phyloP scores from a whole-genome alignment of 2,329 filamentous ascomycete genomes.

The Xylaria sp. region DNA sequence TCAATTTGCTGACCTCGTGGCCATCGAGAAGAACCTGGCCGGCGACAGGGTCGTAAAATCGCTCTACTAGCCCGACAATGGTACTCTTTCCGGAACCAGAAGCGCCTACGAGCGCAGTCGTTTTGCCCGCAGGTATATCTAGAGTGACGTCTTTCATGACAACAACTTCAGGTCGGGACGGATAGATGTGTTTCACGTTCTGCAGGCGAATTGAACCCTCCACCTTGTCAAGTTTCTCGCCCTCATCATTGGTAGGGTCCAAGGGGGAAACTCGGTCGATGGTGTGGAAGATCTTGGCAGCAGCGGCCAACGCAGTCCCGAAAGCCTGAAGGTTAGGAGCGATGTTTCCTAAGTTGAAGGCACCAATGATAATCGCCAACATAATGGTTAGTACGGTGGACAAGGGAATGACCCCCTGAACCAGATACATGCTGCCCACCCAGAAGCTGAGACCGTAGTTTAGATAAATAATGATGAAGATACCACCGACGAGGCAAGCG shows the following conservation, averaged over 20 bases:
- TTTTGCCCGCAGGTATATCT: conserved; percentile 85
- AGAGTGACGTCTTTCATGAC: conserved; percentile 88
- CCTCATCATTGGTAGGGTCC: conserved; percentile 76
- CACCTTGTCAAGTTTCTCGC: conserved; percentile 77
- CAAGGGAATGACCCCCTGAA: conserved; percentile 72
- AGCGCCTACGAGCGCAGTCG: conserved; percentile 90
- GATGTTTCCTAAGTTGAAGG: conserved; percentile 89
- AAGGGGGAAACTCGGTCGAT: conserved; percentile 90
- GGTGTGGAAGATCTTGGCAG: conserved; percentile 90
- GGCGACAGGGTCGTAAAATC: conserved; percentile 90
- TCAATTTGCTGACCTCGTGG: conserved; percentile 80
- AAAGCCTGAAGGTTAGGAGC: conserved; percentile 89
- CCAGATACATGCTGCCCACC: conserved; percentile 81
- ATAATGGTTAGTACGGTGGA: conserved; percentile 83
- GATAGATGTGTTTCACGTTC: conserved; percentile 91
- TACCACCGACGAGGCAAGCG: conserved; percentile 80
- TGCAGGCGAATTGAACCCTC: conserved; percentile 83
- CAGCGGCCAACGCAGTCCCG: conserved; percentile 82
- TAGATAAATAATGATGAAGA: conserved; percentile 86
- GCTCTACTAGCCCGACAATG: conserved; percentile 89
- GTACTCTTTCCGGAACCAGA: conserved; percentile 96
- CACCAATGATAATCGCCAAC: conserved; percentile 91
- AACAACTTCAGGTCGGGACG: conserved; percentile 87
- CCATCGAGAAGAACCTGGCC: conserved; percentile 85
- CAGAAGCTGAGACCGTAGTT: conserved; percentile 91